phyloP scores from a whole-genome alignment of 345 rosid genomes.

The Arabidopsis arenosa region DNA sequence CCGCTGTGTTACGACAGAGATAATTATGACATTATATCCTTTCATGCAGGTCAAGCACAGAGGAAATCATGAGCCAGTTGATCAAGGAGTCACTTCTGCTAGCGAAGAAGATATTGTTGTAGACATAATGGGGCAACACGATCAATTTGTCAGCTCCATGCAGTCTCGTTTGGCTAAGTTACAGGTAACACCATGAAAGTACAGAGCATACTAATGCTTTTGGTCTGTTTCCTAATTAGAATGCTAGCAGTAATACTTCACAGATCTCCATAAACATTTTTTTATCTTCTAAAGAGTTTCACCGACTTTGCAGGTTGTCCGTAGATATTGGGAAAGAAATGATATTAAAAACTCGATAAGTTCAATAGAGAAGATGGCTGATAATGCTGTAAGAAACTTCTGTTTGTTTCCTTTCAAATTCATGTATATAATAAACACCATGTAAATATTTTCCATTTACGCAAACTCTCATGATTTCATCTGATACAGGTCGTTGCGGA shows the following conservation, averaged over 20 bases:
- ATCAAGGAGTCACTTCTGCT: slow-evolving; percentile 59
- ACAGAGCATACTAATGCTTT: slow-evolving; percentile 30
- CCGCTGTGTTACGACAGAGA: slow-evolving; percentile 1
- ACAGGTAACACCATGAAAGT: slow-evolving; percentile 67
- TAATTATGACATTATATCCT: slow-evolving; percentile 27
- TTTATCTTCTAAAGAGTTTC: slow-evolving; percentile 38
- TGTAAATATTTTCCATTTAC: background rate
- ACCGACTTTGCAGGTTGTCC: slow-evolving; percentile 63
- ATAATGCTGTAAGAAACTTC: slow-evolving; percentile 69
- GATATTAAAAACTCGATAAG: slow-evolving; percentile 79
- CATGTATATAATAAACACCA: background rate
- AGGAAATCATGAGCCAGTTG: slow-evolving; percentile 56
- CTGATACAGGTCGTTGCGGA: slow-evolving; percentile 82
- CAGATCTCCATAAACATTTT: slow-evolving; percentile 3
- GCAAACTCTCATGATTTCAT: background rate
- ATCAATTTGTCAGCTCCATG: slow-evolving; percentile 87
- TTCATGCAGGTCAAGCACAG: slow-evolving; percentile 63
- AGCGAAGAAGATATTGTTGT: slow-evolving; percentile 75
- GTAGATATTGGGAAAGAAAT: slow-evolving; percentile 87
- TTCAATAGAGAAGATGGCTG: slow-evolving; percentile 95
- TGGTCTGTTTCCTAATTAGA: slow-evolving; percentile 17
- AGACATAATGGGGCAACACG: slow-evolving; percentile 79
- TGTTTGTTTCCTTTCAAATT: slow-evolving; percentile 6
- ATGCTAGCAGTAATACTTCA: slow-evolving; percentile 27
- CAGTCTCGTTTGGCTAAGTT: slow-evolving; percentile 88